These are phyloP conservation scores for Ambrosiella cleistominuta DNA, from an alignment of 2,329 filamentous ascomycete genomes.

Conservation along the genomic window DNA sequence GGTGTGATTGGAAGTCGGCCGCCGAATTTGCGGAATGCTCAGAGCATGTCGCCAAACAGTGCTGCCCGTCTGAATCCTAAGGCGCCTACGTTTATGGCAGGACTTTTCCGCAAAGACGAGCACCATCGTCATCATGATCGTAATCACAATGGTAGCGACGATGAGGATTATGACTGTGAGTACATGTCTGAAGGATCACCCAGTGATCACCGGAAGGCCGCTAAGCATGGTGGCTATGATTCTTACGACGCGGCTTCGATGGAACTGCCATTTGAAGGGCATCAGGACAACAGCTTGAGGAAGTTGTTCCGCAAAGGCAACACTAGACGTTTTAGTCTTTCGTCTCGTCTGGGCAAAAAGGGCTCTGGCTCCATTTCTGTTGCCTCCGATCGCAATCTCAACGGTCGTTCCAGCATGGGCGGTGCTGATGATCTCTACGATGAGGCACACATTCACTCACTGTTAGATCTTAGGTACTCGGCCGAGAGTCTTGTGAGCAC, in stretches of 20 bases:
- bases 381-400: conserved; percentile 39
- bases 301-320: conserved; percentile 49
- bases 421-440: conserved; percentile 36
- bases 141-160: neutral
- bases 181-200: conserved; percentile 28
- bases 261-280: conserved; percentile 28
- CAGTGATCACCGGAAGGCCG: conserved; percentile 33
- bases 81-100: conserved; percentile 70
- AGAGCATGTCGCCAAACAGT: conserved; percentile 28
- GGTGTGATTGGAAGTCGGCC: conserved; percentile 70
- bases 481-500: conserved; percentile 39
- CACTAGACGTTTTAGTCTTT: conserved; percentile 46
- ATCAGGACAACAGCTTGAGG: conserved; percentile 38
- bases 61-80: conserved; percentile 63
- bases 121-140: conserved; percentile 16
- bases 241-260: conserved; percentile 40
- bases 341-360: conserved; percentile 39
- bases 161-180: conserved; percentile 14
- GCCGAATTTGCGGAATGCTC: conserved; percentile 19
- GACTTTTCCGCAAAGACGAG: conserved; percentile 38
- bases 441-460: conserved; percentile 18
- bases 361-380: conserved; percentile 34
- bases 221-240: conserved; percentile 39
- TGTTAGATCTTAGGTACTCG: conserved; percentile 2
- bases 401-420: conserved; percentile 37